Evolutionary conservation across 228 moss, liverwort and hornwort genomes (phyloP), one percentile per base, ranked within the genome.

Genomic region (Sphagnum fallax): DNA sequence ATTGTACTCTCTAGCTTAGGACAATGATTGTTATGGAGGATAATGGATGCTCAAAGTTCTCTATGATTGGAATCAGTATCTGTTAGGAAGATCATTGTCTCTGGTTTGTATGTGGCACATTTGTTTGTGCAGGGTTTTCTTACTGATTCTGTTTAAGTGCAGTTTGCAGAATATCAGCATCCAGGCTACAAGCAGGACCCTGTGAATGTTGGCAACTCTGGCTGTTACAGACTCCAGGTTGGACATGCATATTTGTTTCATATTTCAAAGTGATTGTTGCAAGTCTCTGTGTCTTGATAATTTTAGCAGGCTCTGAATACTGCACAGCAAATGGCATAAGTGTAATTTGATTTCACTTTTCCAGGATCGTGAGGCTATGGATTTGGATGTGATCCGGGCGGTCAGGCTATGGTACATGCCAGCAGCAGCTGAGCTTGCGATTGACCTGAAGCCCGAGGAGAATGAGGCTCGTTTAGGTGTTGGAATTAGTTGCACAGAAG

Each of bases 371-470:
- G 88, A 88, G 77, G 84, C 77, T 61, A 79, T 88, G 83, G 88
- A 88, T 65, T 73, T 88, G 47, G 88, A 88, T 65, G 79, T 84
- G 63, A 71, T 88, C 10, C 79, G 84, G 77, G 82, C 88, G 52
- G 81, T 88, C 61, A 73, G 88, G 64, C 75, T 88, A 69, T 88
- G 88, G 88, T 88, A 82, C 74, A 81, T 81, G 50, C 88, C 88
- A 73, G 81, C 88, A 67, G 84, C 84, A 69, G 88, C 88, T 3
- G 88, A 88, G 79, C 88, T 88, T 69, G 88, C 88, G 47, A 84
- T 88, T 51, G 84, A 88, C 69, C 75, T 88, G 63, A 81, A 70
- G 75, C 88, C 88, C 10, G 77, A 88, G 67, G 81, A 79, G 71
- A 82, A 82, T 50, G 88, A 88, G 71, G 50, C 81, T 72, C 88